These are phyloP conservation scores for Triticum urartu DNA, from an alignment of 176 grass and related monocot species.

Conservation along the genomic window DNA sequence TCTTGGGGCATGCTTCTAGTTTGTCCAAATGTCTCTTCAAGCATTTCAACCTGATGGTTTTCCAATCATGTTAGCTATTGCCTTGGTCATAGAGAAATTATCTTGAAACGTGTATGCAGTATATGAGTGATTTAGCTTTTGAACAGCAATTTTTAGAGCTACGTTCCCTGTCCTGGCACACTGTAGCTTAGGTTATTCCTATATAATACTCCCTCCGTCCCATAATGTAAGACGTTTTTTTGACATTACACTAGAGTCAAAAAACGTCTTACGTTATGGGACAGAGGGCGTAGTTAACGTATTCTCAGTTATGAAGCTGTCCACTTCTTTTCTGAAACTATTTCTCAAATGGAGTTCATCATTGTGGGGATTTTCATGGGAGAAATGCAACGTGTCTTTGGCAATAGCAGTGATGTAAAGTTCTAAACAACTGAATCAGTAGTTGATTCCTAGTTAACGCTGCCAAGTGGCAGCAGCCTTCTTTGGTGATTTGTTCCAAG, in stretches of 20 bases:
- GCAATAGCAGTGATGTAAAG: background rate
- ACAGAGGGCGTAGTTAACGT: background rate
- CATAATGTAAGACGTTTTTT: too few species aligned
- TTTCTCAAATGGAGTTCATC: background rate
- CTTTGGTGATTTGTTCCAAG: background rate
- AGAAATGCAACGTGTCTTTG: background rate
- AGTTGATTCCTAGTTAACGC: background rate
- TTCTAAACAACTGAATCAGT: background rate
- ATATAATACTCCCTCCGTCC: background rate
- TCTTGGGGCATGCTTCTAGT: background rate
- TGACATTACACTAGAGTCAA: too few species aligned
- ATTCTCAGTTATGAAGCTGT: background rate
- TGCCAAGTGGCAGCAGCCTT: background rate
- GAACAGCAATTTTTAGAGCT: background rate
- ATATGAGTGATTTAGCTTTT: background rate
- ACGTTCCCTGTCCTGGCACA: background rate
- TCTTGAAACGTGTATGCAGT: background rate
- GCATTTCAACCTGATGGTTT: background rate
- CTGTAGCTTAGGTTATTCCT: background rate
- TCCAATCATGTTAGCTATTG: background rate
- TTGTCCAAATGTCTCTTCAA: background rate
- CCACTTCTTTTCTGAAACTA: background rate
- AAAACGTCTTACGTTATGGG: too few species aligned
- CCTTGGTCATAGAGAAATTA: background rate
- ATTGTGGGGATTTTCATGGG: background rate